Evolutionary conservation across 1,284 basidiomycete genomes (phyloP).

Genomic region (Ganoderma leucocontextum): DNA sequence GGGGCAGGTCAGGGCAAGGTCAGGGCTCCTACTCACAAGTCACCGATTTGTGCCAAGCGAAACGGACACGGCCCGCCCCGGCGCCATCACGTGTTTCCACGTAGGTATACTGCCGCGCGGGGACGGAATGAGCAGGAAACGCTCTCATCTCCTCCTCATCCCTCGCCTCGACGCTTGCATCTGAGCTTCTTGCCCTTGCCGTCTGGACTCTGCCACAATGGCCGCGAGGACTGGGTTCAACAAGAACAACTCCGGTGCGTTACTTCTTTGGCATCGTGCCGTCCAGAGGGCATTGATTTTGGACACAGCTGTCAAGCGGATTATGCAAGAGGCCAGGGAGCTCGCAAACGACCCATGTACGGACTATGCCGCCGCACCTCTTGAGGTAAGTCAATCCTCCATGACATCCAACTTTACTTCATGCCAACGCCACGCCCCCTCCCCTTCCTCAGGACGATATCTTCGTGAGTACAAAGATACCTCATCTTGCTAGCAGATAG

Average conservation of each 20-base stretch:
- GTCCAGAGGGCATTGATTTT: constrained; percentile 15
- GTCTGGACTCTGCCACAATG: constrained; percentile 37
- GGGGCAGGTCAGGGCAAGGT: too few relatives aligned
- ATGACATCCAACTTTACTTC: constrained; percentile 15
- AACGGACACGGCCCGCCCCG: constrained; percentile 8
- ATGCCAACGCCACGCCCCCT: background rate
- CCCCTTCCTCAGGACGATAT: constrained; percentile 71
- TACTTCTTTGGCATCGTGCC: background rate
- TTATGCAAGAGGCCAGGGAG: constrained; percentile 95
- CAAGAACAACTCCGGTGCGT: constrained; percentile 85
- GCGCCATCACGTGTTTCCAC: constrained; percentile 36
- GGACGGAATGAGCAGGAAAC: constrained; percentile 27
- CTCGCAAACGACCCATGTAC: constrained; percentile 82
- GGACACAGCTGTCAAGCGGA: constrained; percentile 85
- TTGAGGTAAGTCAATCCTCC: constrained; percentile 70
- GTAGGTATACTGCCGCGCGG: constrained; percentile 23
- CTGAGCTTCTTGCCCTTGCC: constrained; percentile 19
- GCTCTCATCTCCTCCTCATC: constrained; percentile 17
- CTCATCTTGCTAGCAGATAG: constrained; percentile 15
- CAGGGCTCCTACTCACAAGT: constrained; percentile 20
- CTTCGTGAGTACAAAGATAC: constrained; percentile 61
- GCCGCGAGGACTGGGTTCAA: constrained; percentile 58
- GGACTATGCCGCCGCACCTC: constrained; percentile 86
- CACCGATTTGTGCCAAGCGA: constrained; percentile 2
- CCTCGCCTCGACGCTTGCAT: constrained; percentile 17